Evolutionary conservation across 1,139 yeast genomes (phyloP), one percentile per base, ranked within the genome.

Genomic region (Pneumocystis canis): DNA sequence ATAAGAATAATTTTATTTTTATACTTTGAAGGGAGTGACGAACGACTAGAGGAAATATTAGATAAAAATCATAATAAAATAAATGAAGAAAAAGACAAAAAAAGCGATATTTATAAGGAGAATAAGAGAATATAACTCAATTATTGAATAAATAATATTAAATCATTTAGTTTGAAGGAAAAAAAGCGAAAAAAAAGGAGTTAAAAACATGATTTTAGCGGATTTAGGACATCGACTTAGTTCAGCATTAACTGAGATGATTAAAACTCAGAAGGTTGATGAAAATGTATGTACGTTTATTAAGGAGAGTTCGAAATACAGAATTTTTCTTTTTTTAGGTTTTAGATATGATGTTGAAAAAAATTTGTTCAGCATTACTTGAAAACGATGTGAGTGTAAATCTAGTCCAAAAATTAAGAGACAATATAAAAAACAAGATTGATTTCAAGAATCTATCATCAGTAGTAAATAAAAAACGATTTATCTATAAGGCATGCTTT

Each of bases 331-430:
- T 20, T 31, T 57, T 70, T n/a, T 68, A 75, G 41, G 84, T 84
- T 11, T 79, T 85, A 63, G 87, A 84, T 69, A 73, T 73, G 30
- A 82, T 90, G 84, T 77, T 92, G 68, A 92, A 92, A 73, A 95
- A 87, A 69, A 85, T 92, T 62, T 87, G 95, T 67, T 83, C 87
- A 64, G 98, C 98, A 0, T 79, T 92, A 65, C 78, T 92, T 66
- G 97, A 90, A 74, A 81, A 94, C 28, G 98, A 92, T 74, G 97
- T 92, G 40, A 94, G 92, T 72, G 84, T 94, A 71, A 83, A 82
- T 69, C 79, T 92, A 61, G 98, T 92, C 58, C 83, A 87, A 59
- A 80, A 79, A 66, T 77, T 92, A 67, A 81, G 97, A 71, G 87
- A 83, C 70, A 84, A 85, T 69, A 84, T 92, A 69, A 84, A 84